Percentiles rank a stretch among this genome's conserved stretches.
These are phyloP conservation scores for Candolleomyces eurysporus DNA, from an alignment of 768 basidiomycete species.

Conservation along the genomic window DNA sequence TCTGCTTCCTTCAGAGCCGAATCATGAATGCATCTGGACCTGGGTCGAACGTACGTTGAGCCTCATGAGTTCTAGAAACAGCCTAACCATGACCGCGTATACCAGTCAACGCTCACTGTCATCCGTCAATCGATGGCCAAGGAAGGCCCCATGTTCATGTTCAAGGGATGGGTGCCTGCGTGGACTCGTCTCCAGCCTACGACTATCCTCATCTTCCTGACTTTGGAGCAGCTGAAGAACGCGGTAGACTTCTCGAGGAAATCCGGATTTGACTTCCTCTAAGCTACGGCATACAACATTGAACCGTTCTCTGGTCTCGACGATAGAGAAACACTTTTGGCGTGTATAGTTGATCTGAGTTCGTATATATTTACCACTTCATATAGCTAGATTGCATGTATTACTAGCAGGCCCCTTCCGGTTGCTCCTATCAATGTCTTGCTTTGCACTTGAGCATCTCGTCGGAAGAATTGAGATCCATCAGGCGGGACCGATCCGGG, in stretches of 20 bases:
- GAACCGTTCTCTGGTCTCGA: too few species aligned
- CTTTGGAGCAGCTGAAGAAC: conserved; percentile 78
- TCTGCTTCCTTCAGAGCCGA: conserved; percentile 48
- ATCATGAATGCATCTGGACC: conserved; percentile 89
- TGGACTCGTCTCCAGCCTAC: conserved; percentile 86
- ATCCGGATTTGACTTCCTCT: conserved; percentile 34
- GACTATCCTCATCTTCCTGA: conserved; percentile 85
- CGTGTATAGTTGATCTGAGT: neutral
- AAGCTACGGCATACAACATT: neutral
- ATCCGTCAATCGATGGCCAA: conserved; percentile 65
- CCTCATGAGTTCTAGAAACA: neutral
- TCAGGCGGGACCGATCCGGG: neutral
- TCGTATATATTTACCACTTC: neutral
- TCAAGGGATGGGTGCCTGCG: conserved; percentile 89
- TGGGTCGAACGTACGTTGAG: conserved; percentile 61
- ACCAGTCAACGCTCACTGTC: conserved; percentile 66
- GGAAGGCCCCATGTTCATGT: conserved; percentile 88
- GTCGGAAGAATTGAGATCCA: neutral
- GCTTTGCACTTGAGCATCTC: too few species aligned
- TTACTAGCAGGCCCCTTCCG: neutral
- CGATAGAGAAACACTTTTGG: too few species aligned
- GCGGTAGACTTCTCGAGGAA: conserved; percentile 58
- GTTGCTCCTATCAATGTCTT: neutral
- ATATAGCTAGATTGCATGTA: neutral
- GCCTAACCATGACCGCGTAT: neutral